Percentiles rank a stretch among this genome's conserved stretches.
These are phyloP conservation scores for Gossypium arboreum DNA, from an alignment of 345 rosid species.

Conservation along the genomic window DNA sequence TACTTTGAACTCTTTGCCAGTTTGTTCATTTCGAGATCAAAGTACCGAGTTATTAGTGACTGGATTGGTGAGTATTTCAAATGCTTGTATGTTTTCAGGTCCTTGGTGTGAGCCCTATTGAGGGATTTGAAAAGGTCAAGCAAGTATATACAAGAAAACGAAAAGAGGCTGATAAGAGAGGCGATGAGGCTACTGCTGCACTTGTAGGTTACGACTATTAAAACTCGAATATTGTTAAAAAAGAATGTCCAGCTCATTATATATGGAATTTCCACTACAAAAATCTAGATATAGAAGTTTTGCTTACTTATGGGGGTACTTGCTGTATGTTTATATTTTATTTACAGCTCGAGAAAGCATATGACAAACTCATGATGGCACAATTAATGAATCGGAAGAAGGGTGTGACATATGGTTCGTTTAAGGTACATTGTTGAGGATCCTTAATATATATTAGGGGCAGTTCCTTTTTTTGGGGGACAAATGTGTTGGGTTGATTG, in stretches of 20 bases:
- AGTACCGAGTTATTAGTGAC: background rate
- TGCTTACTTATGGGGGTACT: slow-evolving; percentile 9
- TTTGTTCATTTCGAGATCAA: background rate
- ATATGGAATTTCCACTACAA: background rate
- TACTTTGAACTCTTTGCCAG: slow-evolving; percentile 19
- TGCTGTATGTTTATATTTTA: slow-evolving; percentile 13
- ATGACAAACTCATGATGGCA: slow-evolving; percentile 92
- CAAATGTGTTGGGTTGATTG: background rate
- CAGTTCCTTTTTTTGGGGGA: background rate
- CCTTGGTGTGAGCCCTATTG: slow-evolving; percentile 83
- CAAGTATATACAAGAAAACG: slow-evolving; percentile 61
- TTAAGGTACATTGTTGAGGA: slow-evolving; percentile 39
- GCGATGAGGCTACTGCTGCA: slow-evolving; percentile 77
- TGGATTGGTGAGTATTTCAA: background rate
- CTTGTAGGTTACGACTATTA: slow-evolving; percentile 42
- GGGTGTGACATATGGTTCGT: slow-evolving; percentile 81
- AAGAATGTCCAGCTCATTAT: background rate
- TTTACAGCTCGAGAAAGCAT: slow-evolving; percentile 90
- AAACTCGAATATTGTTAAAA: background rate
- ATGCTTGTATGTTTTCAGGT: slow-evolving; percentile 42
- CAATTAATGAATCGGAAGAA: slow-evolving; percentile 75
- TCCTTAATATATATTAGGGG: background rate
- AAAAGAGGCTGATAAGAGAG: slow-evolving; percentile 76
- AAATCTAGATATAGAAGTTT: background rate
- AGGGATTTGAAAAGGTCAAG: slow-evolving; percentile 78